Percentiles rank a stretch among this genome's conserved stretches.
Conservation (phyloP, 192 early-diverging fungal species). For the Backusella sp. region DNA sequence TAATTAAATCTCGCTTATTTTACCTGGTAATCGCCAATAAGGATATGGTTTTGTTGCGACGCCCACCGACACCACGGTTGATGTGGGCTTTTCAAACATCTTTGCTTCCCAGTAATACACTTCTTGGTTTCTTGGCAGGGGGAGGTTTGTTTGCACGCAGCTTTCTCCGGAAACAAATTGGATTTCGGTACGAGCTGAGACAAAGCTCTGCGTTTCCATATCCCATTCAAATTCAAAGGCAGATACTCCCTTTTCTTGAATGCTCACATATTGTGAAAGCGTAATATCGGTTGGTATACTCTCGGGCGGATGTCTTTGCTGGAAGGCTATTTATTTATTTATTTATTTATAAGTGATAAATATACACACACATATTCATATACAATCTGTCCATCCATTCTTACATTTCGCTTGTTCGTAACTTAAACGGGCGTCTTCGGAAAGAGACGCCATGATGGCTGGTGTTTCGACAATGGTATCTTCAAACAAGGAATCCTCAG, state of each 20-base stretch:
- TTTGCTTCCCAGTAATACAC: constrained; percentile 84
- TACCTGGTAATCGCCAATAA: constrained; percentile 64
- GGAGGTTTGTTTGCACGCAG: constrained; percentile 74
- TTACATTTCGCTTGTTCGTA: constrained; percentile 42
- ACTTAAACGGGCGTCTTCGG: constrained; percentile 39
- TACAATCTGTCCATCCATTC: background rate
- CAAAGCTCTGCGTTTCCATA: constrained; percentile 58
- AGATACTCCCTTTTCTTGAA: constrained; percentile 77
- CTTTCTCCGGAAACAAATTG: constrained; percentile 68
- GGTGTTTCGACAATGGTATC: constrained; percentile 27
- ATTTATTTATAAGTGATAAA: background rate
- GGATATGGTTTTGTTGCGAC: constrained; percentile 76
- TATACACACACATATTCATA: background rate
- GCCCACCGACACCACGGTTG: constrained; percentile 69
- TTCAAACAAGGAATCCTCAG: constrained; percentile 22
- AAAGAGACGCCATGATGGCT: constrained; percentile 30
- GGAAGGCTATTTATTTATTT: constrained; percentile 55
- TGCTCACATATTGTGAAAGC: constrained; percentile 65
- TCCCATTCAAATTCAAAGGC: constrained; percentile 78
- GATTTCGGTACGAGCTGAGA: constrained; percentile 71
- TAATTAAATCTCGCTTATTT: background rate
- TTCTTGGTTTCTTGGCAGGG: constrained; percentile 72
- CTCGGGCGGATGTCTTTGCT: constrained; percentile 66
- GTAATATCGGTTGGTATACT: constrained; percentile 74
- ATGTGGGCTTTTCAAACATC: constrained; percentile 69